These are phyloP conservation scores for Euphorbia pulcherrima DNA, from an alignment of 345 rosid genomes.

Conservation along the genomic window DNA sequence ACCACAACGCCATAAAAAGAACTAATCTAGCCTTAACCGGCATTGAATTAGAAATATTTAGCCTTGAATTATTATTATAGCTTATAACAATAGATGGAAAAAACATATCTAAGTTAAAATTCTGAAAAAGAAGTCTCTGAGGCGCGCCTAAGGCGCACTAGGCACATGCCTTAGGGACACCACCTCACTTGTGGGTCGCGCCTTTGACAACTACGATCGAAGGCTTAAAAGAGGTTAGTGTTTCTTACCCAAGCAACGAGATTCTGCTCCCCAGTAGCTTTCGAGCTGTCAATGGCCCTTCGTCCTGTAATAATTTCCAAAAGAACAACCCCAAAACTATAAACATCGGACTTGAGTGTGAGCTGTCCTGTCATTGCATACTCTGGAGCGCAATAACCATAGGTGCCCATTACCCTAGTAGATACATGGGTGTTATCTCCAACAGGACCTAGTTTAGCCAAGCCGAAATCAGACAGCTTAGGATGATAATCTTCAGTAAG, in stretches of 20 bases:
- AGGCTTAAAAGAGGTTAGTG: neutral
- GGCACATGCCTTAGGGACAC: no score
- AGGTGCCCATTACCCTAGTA: constrained; percentile 94
- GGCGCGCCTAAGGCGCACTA: no score
- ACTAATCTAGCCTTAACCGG: no score
- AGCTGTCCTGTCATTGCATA: constrained; percentile 95
- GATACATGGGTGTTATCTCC: constrained; percentile 92
- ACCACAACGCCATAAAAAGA: no score
- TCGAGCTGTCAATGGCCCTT: constrained; percentile 64
- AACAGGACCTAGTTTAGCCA: constrained; percentile 91
- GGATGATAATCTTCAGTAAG: constrained; percentile 73
- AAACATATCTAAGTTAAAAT: no score
- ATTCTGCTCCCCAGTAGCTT: constrained; percentile 52
- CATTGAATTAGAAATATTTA: no score
- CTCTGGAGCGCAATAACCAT: constrained; percentile 94
- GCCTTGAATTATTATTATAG: no score
- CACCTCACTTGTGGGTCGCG: no score
- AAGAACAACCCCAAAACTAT: constrained; percentile 90
- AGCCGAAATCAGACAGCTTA: constrained; percentile 82
- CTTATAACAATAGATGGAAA: no score
- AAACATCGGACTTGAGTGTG: constrained; percentile 82
- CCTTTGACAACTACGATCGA: no score
- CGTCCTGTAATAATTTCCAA: constrained; percentile 88
- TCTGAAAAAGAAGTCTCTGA: no score
- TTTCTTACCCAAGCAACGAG: constrained; percentile 85